Base-by-base conservation (phyloP, 345 rosid species). In the Laguncularia racemosa region DNA sequence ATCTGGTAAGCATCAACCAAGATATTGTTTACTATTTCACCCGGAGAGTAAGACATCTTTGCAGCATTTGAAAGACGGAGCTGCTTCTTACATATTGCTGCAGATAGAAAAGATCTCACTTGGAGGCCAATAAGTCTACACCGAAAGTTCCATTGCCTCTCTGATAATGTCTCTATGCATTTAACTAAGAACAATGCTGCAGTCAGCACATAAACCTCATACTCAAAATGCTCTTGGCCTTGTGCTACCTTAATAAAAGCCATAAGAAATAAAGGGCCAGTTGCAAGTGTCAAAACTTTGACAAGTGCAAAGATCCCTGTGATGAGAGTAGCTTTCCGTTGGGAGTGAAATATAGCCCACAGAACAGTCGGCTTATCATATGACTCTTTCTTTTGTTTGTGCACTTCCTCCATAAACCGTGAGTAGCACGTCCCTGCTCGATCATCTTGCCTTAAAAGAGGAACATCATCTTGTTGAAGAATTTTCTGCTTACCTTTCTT, bases 1-100 rank as follows among this genome's bases (percentile, higher is more conserved):
- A 89, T 65, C 49, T 83, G 58, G 20, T 73, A 75, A 13, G 83
- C 84, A 73, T 86, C 97, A 3, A 84, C 86, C 2, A 76, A 61
- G 69, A 84, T 71, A 57, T 75, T 72, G 56, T 84, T 89, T 45
- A 84, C 65, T 44, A 86, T 78, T 77, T 89, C 89, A 0, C 91
- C 97, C 1, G 82, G 74, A 8, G 89, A 75, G 28, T 77, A 84
- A 16, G 73, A 67, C 53, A 67, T 79, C 64, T 67, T 83, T 0
- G 81, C 75, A 15, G 52, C 59, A 59, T 72, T 73, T 0, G 89
- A 78, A 48, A 89, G 84, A 5, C 67, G 75, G 56, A 85, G 67
- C 20, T 81, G 73, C 71, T 89, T 85, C 18, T 72, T 72, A 54
- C 84, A 89, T 59, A 82, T 61, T 1, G 84, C 62, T 3, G 64